Evolutionary conservation across 2,329 filamentous ascomycete species (phyloP).

Genomic region (Phaeoacremonium minimum): DNA sequence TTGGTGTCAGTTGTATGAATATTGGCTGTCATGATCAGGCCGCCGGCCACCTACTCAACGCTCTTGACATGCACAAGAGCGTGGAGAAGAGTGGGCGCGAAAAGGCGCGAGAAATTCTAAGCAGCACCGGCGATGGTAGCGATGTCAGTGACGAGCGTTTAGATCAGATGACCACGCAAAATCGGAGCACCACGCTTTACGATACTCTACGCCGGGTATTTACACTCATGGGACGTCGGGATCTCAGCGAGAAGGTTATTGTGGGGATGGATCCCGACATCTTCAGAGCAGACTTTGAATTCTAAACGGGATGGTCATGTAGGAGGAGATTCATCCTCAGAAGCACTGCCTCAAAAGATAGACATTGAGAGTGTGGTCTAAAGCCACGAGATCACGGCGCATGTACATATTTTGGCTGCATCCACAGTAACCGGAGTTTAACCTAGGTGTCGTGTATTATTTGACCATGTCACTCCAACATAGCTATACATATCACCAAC

Average conservation of each 20-base stretch:
- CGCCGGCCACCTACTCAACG: constrained; percentile 85
- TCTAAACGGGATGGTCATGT: no score
- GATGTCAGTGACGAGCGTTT: constrained; percentile 63
- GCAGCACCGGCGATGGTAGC: constrained; percentile 40
- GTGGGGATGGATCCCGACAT: constrained; percentile 85
- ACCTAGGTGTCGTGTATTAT: no score
- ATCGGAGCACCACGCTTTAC: constrained; percentile 93
- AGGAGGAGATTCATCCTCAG: no score
- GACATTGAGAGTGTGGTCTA: no score
- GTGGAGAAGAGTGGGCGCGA: constrained; percentile 82
- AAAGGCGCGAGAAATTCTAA: constrained; percentile 78
- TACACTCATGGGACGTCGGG: constrained; percentile 86
- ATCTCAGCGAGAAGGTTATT: constrained; percentile 83
- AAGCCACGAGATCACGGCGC: no score
- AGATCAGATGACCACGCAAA: constrained; percentile 87
- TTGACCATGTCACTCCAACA: no score
- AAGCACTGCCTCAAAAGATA: no score
- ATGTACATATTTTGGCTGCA: no score
- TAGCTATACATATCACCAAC: no score
- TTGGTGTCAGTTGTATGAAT: constrained; percentile 95
- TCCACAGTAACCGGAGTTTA: no score
- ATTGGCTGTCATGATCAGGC: constrained; percentile 93
- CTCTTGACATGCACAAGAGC: constrained; percentile 91
- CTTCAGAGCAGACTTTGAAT: constrained; percentile 84
- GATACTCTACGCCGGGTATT: constrained; percentile 95